Conservation (phyloP, 225 moss, liverwort and hornwort genomes). For the Lunularia cruciata region DNA sequence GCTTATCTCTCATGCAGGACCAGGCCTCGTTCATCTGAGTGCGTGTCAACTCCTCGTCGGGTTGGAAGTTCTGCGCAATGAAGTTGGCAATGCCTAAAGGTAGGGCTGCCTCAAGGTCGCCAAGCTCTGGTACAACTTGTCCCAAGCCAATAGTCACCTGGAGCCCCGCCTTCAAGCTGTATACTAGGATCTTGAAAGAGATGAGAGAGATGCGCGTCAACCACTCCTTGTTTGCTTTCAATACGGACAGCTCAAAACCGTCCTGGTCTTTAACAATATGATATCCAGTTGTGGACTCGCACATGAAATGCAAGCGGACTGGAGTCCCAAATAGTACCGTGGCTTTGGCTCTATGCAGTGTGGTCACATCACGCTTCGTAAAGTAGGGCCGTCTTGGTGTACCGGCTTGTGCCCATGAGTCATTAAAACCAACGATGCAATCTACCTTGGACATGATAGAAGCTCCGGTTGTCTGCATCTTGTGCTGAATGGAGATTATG, state of each 20-base stretch:
- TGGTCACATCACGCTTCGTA: background rate
- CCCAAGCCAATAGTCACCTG: too few relatives aligned
- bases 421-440: conserved; percentile 14
- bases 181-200: conserved; percentile 10
- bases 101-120: too few relatives aligned
- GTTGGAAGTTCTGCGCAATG: too few relatives aligned
- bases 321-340: conserved; percentile 18
- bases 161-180: too few relatives aligned
- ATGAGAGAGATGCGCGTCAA: conserved; percentile 4
- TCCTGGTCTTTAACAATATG: conserved; percentile 10
- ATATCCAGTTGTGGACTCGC: conserved; percentile 11
- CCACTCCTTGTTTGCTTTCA: conserved; percentile 24
- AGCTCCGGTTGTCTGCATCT: background rate
- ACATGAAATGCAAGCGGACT: conserved; percentile 25
- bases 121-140: too few relatives aligned
- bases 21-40: too few relatives aligned
- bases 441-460: conserved; percentile 22
- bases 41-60: too few relatives aligned
- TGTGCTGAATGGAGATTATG: conserved; percentile 2
- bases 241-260: conserved; percentile 15
- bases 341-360: background rate
- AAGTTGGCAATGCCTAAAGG: too few relatives aligned
- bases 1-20: too few relatives aligned
- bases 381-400: conserved; percentile 26
- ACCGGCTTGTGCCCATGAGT: background rate